Conservation (phyloP, 768 basidiomycete genomes). For the Albatrellus ellisii region DNA sequence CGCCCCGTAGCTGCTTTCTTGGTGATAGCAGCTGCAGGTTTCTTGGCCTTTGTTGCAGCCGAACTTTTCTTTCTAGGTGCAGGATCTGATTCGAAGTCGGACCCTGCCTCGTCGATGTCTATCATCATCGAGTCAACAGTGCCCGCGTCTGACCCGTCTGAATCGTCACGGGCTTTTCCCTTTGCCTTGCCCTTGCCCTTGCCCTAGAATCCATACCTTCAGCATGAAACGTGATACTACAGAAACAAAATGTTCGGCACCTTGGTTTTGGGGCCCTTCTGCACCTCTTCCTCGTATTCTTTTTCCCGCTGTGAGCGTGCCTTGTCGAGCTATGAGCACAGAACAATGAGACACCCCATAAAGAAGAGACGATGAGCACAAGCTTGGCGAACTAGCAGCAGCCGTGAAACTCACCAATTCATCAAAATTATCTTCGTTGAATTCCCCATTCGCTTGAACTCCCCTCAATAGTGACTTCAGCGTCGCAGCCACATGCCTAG, state of each 20-base stretch:
- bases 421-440: slow-evolving; percentile 65
- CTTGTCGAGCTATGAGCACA: slow-evolving; percentile 39
- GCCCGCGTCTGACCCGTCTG: slow-evolving; percentile 36
- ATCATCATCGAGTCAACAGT: slow-evolving; percentile 65
- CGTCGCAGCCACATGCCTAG: slow-evolving; percentile 51
- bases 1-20: slow-evolving; percentile 14
- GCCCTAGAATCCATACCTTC: background rate
- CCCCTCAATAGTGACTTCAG: slow-evolving; percentile 53
- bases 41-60: slow-evolving; percentile 23
- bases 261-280: slow-evolving; percentile 16
- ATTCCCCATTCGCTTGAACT: slow-evolving; percentile 48
- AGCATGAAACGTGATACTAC: background rate
- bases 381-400: background rate
- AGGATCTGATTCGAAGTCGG: slow-evolving; percentile 15
- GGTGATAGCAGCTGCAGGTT: slow-evolving; percentile 21
- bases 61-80: slow-evolving; percentile 20
- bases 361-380: background rate
- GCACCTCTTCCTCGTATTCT: slow-evolving; percentile 37
- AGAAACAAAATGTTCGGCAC: background rate
- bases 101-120: slow-evolving; percentile 39
- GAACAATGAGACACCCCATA: background rate
- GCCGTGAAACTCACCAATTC: slow-evolving; percentile 39
- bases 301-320: slow-evolving; percentile 62
- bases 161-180: slow-evolving; percentile 40
- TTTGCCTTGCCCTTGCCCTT: slow-evolving; percentile 40